These are phyloP conservation scores for Grammothele lineata DNA, from an alignment of 768 basidiomycete genomes.

Conservation along the genomic window DNA sequence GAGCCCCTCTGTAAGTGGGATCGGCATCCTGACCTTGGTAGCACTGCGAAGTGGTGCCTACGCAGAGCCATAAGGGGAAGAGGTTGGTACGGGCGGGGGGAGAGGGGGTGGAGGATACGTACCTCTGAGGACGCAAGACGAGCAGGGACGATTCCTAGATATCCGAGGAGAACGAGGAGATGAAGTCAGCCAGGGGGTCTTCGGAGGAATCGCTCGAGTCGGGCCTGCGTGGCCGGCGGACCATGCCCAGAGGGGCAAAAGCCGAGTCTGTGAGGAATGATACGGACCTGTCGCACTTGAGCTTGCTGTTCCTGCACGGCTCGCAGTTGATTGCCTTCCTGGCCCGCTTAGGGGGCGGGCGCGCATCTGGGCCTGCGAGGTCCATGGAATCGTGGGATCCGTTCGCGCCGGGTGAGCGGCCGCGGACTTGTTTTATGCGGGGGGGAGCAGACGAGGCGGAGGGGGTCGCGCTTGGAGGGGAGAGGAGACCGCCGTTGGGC, in stretches of 20 bases:
- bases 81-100: conserved; percentile 4
- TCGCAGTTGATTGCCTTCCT: conserved; percentile 89
- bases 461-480: conserved; percentile 4
- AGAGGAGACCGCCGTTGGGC: conserved; percentile 10
- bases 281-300: conserved; percentile 80
- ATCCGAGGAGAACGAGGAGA: conserved; percentile 17
- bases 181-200: conserved; percentile 11
- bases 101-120: conserved; percentile 19
- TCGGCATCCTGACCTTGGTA: conserved; percentile 68
- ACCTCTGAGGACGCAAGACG: conserved; percentile 83
- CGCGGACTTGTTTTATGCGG: conserved; percentile 11
- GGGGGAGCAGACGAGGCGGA: conserved; percentile 8
- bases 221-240: background rate
- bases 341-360: conserved; percentile 73
- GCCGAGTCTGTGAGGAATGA: background rate
- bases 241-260: no score
- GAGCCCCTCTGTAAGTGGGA: conserved; percentile 51
- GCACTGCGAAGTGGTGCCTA: conserved; percentile 77
- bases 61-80: conserved; percentile 15
- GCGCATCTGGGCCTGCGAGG: conserved; percentile 6
- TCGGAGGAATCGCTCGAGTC: conserved; percentile 5
- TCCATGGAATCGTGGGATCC: conserved; percentile 6
- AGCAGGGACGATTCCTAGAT: conserved; percentile 79
- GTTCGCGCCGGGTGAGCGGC: conserved; percentile 9
- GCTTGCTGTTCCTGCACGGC: conserved; percentile 81